These are phyloP conservation scores for Lasiosphaeris hirsuta DNA, from an alignment of 495 filamentous ascomycete genomes.

Conservation along the genomic window DNA sequence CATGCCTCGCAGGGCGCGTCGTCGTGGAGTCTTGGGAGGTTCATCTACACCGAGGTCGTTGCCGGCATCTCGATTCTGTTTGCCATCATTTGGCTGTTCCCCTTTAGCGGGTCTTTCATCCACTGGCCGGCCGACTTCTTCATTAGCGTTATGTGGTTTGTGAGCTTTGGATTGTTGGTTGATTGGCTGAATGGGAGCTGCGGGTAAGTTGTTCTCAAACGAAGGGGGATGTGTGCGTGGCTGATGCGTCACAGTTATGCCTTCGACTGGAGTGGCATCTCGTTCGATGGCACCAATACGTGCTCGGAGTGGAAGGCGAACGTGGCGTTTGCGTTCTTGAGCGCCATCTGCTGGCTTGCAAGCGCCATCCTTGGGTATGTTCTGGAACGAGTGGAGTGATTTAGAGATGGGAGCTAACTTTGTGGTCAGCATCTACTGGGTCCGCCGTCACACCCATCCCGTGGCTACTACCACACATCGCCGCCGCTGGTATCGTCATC, in stretches of 20 bases:
- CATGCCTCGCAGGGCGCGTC: conserved; percentile 27
- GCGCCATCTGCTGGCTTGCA: conserved; percentile 64
- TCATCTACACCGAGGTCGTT: conserved; percentile 49
- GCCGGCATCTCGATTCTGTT: conserved; percentile 46
- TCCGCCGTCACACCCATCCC: conserved; percentile 30
- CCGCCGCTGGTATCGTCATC: conserved; percentile 44
- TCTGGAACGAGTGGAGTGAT: neutral
- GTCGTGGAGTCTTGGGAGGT: conserved; percentile 40
- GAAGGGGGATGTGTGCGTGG: neutral
- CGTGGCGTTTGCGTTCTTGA: conserved; percentile 64
- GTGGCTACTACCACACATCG: conserved; percentile 19
- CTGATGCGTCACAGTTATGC: conserved; percentile 55
- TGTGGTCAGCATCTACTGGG: conserved; percentile 37
- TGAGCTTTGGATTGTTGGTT: conserved; percentile 60
- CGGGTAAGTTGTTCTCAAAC: conserved; percentile 50
- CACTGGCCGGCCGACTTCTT: conserved; percentile 55
- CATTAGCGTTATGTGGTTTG: conserved; percentile 61
- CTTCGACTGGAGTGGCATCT: conserved; percentile 89
- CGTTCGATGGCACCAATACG: conserved; percentile 67
- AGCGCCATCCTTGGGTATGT: conserved; percentile 49
- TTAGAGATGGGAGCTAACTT: neutral
- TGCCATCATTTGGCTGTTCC: conserved; percentile 47
- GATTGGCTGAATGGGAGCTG: conserved; percentile 50
- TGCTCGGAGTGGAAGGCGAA: conserved; percentile 64
- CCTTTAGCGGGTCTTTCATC: conserved; percentile 42